Base-by-base conservation (phyloP, 495 filamentous ascomycete genomes). In the Staphylotrichum longicolle region DNA sequence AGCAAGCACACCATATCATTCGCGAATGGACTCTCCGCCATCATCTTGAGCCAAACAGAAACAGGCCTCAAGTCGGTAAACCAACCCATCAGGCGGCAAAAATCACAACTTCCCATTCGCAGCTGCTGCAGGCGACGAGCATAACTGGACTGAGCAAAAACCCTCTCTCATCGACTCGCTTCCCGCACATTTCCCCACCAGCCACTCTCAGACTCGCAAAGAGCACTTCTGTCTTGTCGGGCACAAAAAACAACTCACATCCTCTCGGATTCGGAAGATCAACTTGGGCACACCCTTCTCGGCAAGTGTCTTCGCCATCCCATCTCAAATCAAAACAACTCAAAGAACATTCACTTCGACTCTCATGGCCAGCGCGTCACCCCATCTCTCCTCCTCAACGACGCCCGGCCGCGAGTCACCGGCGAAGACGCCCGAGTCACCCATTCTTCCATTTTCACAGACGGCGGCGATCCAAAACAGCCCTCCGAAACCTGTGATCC, bases 311-410 rank as follows among this genome's bases (percentile, higher is more conserved):
- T 54, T 41, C 14, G 33, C 44, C 42, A 35, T 8, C 9, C 12
- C 42, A 57, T 27, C 14, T 57, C 44, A 47, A n/a, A 20, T 3
- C 20, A 20, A 51, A n/a, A 27, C 45, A 33, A 35, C 27, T 27
- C 52, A 44, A 49, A 45, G 40, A 48, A 44, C 37, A 52, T 41
- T 0, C 12, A 11, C 50, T 15, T 58, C 46, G 44, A 40, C 56
- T 54, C 51, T 33, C 44, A 68, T 70, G 67, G 64, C 64, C 54
- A 70, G 62, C 56, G 33, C 42, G 11, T 64, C 69, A 42, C 33
- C 59, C 58, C 60, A 41, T 27, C 53, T 46, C 44, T 57, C 60
- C 15, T 61, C 63, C 7, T 56, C 67, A 15, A 58, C 57, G 12
- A 57, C 57, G 32, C 45, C 45, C 12, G 63, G 54, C 15, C 65